Percentiles rank a stretch among this genome's conserved stretches.
phyloP scores from a whole-genome alignment of 2,329 filamentous ascomycete genomes.

The Pestalotiopsis sp. region DNA sequence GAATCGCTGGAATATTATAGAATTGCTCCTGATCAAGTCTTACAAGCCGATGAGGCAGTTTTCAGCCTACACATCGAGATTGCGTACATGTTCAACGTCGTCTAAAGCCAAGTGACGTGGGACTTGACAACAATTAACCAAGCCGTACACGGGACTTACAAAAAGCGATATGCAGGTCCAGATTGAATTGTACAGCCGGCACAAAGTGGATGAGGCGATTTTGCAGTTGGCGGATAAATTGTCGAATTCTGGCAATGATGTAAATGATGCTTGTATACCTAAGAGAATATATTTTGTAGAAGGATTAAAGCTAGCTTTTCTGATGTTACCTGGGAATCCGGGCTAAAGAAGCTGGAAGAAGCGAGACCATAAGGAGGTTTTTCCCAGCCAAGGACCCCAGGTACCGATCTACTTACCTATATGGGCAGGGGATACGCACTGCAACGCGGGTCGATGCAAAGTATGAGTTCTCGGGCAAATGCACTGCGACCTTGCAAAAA shows the following conservation, averaged over 20 bases:
- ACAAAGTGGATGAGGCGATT: constrained; percentile 6
- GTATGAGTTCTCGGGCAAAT: background rate
- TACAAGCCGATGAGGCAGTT: background rate
- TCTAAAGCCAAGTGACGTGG: background rate
- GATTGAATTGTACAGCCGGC: background rate
- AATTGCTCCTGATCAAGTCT: no score
- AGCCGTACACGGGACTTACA: constrained; percentile 2
- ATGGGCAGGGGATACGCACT: background rate
- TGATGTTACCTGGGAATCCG: constrained; percentile 23
- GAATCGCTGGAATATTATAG: no score
- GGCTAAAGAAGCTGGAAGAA: constrained; percentile 25
- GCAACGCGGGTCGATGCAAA: background rate
- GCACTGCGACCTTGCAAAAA: background rate
- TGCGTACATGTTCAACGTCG: background rate
- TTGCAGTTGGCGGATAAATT: constrained; percentile 31
- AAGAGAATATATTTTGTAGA: background rate
- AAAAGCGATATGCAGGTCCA: constrained; percentile 10
- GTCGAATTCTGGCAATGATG: background rate
- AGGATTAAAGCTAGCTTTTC: constrained; percentile 9
- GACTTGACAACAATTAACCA: background rate
- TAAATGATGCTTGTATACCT: background rate
- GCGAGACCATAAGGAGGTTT: constrained; percentile 11
- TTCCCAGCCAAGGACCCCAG: background rate
- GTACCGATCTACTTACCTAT: background rate
- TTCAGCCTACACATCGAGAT: background rate